phyloP scores from a whole-genome alignment of 139 green algal genomes.

The Volvox africanus region DNA sequence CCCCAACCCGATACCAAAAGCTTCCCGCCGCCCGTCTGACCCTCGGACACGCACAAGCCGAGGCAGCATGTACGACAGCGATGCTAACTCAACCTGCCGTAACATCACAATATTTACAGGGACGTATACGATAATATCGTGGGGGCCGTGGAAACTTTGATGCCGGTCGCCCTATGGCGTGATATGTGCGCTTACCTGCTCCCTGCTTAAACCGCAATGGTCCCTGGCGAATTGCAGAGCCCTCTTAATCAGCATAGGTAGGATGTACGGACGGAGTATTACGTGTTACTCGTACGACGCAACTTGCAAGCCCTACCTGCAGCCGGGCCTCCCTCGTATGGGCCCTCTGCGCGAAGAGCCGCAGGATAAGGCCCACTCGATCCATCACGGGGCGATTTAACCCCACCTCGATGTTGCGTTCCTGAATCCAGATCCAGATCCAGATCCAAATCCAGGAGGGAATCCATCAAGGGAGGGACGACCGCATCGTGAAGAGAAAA shows the following conservation, averaged over 20 bases:
- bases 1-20: not conserved
- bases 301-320: conserved; percentile 69
- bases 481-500: no score
- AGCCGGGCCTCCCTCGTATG: conserved; percentile 72
- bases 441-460: not conserved
- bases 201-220: no score
- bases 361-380: conserved; percentile 78
- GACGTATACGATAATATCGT: not conserved
- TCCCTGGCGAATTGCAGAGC: no score
- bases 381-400: conserved; percentile 71
- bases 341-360: conserved; percentile 78
- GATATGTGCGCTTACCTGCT: no score
- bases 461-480: not conserved
- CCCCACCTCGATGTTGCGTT: conserved; percentile 71
- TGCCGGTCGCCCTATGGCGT: no score
- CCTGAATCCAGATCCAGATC: conserved; percentile 29
- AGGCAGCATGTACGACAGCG: conserved; percentile 64
- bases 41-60: conserved; percentile 68
- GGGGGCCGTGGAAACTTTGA: no score
- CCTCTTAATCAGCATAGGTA: no score
- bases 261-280: no score
- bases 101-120: not conserved
- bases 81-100: conserved; percentile 76
- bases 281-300: no score
- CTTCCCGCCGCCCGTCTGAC: not conserved